These are phyloP conservation scores for Rehmannia glutinosa DNA, from an alignment of 257 asterid genomes.

Conservation along the genomic window DNA sequence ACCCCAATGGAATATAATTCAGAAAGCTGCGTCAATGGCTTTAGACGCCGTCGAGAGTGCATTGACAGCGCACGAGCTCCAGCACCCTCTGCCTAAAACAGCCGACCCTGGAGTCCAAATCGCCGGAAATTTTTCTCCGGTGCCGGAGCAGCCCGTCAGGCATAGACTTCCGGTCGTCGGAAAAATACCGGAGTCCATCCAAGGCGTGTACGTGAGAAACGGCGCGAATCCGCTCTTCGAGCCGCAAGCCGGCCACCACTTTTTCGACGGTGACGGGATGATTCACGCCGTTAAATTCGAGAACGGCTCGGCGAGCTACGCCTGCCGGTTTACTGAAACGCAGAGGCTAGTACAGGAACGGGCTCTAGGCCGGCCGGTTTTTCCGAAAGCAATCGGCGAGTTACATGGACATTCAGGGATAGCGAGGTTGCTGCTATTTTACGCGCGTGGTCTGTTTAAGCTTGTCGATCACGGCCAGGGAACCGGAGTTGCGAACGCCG, in stretches of 20 bases:
- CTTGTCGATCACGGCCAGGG: slow-evolving; percentile 74
- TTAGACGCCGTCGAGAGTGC: slow-evolving; percentile 65
- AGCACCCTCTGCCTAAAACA: slow-evolving; percentile 65
- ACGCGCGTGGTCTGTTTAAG: slow-evolving; percentile 65
- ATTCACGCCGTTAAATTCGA: slow-evolving; percentile 63
- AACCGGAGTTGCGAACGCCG: slow-evolving; percentile 88
- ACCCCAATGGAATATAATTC: slow-evolving; percentile 56
- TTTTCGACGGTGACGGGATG: slow-evolving; percentile 98
- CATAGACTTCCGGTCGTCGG: slow-evolving; percentile 61
- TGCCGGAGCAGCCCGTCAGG: slow-evolving; percentile 60
- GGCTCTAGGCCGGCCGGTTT: slow-evolving; percentile 68
- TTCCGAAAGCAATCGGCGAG: slow-evolving; percentile 91
- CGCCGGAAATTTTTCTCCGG: slow-evolving; percentile 91
- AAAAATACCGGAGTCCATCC: slow-evolving; percentile 50
- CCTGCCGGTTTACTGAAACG: slow-evolving; percentile 82
- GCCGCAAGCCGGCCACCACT: slow-evolving; percentile 90
- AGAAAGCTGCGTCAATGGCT: slow-evolving; percentile 70
- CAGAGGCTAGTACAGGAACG: slow-evolving; percentile 61
- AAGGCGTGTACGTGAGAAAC: slow-evolving; percentile 84
- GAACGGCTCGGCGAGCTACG: slow-evolving; percentile 53
- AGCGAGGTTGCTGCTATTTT: slow-evolving; percentile 68
- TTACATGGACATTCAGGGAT: slow-evolving; percentile 90
- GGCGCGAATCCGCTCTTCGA: slow-evolving; percentile 84
- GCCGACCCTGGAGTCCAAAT: slow-evolving; percentile 81
- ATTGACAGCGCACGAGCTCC: slow-evolving; percentile 47